Conservation (phyloP, 768 basidiomycete genomes). For the Clathrus columnatus region DNA sequence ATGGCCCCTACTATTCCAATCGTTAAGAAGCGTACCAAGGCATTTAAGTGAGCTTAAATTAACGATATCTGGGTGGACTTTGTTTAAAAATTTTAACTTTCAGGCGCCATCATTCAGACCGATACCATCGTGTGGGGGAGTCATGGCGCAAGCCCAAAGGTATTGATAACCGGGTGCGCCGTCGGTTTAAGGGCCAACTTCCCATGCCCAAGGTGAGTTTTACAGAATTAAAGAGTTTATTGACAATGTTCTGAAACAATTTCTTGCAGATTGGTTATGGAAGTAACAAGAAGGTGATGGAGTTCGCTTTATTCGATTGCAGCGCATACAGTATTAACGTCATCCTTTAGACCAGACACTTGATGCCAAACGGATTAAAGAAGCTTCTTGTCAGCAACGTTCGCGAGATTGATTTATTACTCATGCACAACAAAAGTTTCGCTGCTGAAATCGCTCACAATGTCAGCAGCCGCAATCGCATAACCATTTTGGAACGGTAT, state of each 20-base stretch:
- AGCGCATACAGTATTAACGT: not conserved
- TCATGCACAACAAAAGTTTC: constrained; percentile 97
- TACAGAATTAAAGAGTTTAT: not conserved
- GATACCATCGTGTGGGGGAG: constrained; percentile 95
- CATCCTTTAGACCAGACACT: constrained; percentile 67
- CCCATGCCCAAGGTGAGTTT: constrained; percentile 88
- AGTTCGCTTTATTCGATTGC: not conserved
- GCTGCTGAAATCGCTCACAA: constrained; percentile 96
- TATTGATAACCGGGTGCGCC: constrained; percentile 97
- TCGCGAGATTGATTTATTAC: constrained; percentile 86
- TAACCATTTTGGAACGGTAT: constrained; percentile 79
- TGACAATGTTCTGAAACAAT: not conserved
- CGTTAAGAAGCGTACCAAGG: constrained; percentile 95
- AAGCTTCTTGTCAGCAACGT: constrained; percentile 93
- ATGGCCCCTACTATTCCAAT: constrained; percentile 54
- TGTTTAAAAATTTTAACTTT: constrained; percentile 5
- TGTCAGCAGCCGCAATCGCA: constrained; percentile 93
- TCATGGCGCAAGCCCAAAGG: constrained; percentile 99
- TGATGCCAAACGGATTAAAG: constrained; percentile 93
- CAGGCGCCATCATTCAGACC: constrained; percentile 98
- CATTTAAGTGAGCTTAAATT: constrained; percentile 68
- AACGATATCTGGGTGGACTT: constrained; percentile 22
- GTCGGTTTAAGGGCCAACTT: constrained; percentile 90
- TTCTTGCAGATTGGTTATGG: constrained; percentile 68
- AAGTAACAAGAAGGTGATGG: constrained; percentile 67